These are phyloP conservation scores for Niveomyces coronatus DNA, from an alignment of 2,329 filamentous ascomycete species.

Conservation along the genomic window DNA sequence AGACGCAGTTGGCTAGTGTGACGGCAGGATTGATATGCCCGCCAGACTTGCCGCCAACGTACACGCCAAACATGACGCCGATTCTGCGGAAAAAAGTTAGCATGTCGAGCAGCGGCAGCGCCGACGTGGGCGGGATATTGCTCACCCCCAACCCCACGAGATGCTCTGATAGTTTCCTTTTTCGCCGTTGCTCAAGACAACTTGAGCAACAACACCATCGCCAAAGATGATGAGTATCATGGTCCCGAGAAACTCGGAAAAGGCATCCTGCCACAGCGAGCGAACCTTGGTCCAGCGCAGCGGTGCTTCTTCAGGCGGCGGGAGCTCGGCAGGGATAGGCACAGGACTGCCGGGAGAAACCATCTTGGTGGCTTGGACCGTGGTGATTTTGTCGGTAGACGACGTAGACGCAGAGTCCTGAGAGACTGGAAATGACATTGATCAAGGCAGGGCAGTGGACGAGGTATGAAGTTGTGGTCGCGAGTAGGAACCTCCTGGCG, in stretches of 20 bases:
- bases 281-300: conserved; percentile 43
- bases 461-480: background rate
- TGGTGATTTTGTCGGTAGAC: conserved; percentile 22
- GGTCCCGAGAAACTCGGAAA: conserved; percentile 59
- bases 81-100: conserved; percentile 30
- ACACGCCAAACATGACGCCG: conserved; percentile 60
- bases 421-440: conserved; percentile 20
- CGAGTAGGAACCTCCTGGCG: conserved; percentile 3
- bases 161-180: conserved; percentile 42
- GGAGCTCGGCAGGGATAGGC: conserved; percentile 9
- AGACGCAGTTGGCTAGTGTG: conserved; percentile 59
- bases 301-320: conserved; percentile 15
- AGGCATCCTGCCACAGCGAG: conserved; percentile 41
- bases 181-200: conserved; percentile 41
- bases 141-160: conserved; percentile 40
- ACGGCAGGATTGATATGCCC: conserved; percentile 63
- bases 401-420: conserved; percentile 25
- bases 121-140: background rate
- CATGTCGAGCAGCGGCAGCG: background rate
- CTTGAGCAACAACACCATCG: conserved; percentile 61
- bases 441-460: conserved; percentile 10
- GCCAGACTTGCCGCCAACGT: conserved; percentile 54
- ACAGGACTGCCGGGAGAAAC: conserved; percentile 12
- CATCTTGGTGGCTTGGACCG: conserved; percentile 24
- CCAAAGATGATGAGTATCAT: conserved; percentile 61